These are phyloP conservation scores for Rachicladosporium sp. DNA, from an alignment of 2,329 filamentous ascomycete species.

Conservation along the genomic window DNA sequence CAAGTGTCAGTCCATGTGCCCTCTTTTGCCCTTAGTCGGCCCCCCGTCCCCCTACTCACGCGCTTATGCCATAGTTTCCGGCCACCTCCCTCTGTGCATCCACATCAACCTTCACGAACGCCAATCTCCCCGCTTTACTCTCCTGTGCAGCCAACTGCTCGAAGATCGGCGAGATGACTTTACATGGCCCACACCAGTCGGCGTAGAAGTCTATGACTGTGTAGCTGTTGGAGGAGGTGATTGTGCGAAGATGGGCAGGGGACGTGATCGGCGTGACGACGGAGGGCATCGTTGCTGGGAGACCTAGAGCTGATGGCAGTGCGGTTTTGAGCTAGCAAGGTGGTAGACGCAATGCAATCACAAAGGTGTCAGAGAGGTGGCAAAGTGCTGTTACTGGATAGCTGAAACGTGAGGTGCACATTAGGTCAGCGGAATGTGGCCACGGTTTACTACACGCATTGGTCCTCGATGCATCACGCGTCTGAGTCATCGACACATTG, in stretches of 20 bases:
- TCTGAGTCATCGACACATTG: too few relatives aligned
- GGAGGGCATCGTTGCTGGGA: conserved; percentile 10
- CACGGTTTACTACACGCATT: too few relatives aligned
- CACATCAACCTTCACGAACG: conserved; percentile 45
- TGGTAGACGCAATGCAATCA: too few relatives aligned
- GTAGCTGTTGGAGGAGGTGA: conserved; percentile 20
- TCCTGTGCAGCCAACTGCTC: conserved; percentile 40
- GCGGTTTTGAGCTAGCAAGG: too few relatives aligned
- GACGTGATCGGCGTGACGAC: conserved; percentile 21
- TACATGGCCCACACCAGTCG: conserved; percentile 46
- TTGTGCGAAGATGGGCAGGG: conserved; percentile 19
- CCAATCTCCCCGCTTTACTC: conserved; percentile 32
- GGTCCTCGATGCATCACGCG: too few relatives aligned
- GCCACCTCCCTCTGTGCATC: conserved; percentile 40
- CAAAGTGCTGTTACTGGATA: too few relatives aligned
- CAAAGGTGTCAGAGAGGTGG: too few relatives aligned
- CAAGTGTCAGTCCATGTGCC: too few relatives aligned
- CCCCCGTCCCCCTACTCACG: conserved; percentile 15
- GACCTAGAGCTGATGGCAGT: too few relatives aligned
- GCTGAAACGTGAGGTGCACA: too few relatives aligned
- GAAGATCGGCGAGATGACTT: conserved; percentile 40
- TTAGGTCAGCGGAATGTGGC: too few relatives aligned
- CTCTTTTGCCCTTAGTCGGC: not conserved
- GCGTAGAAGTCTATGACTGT: conserved; percentile 25
- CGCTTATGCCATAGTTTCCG: conserved; percentile 36